These are phyloP conservation scores for Viola pubescens DNA, from an alignment of 441 rosid genomes.

Conservation along the genomic window DNA sequence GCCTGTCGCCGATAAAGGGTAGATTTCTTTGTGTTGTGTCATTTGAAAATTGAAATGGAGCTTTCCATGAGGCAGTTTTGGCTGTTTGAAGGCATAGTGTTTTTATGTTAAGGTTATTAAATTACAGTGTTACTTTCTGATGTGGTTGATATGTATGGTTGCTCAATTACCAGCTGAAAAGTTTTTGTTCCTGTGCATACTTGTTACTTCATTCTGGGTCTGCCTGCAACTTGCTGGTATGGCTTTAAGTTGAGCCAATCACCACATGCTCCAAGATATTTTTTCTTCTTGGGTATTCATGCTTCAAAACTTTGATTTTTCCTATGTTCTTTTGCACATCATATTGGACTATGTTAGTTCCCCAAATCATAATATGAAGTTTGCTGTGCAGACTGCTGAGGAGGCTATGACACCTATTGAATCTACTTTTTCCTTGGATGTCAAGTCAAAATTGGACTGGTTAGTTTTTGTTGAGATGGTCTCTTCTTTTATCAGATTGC, in stretches of 20 bases:
- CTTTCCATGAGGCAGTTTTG: no score
- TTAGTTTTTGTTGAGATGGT: slow-evolving; percentile 22
- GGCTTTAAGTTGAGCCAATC: not conserved
- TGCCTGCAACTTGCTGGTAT: not conserved
- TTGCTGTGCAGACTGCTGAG: slow-evolving; percentile 71
- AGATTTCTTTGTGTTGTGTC: no score
- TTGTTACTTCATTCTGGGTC: not conserved
- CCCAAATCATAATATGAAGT: slow-evolving; percentile 4
- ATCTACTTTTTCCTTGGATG: slow-evolving; percentile 86
- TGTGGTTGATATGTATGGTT: not conserved
- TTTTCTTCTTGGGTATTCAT: slow-evolving; percentile 6
- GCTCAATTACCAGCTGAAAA: slow-evolving; percentile 7
- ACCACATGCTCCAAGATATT: slow-evolving; percentile 2
- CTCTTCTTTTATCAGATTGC: not conserved
- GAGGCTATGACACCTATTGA: slow-evolving; percentile 99
- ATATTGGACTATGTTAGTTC: not conserved
- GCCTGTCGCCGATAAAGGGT: not conserved
- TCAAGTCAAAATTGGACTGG: slow-evolving; percentile 90
- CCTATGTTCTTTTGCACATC: no score
- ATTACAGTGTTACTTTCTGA: not conserved
- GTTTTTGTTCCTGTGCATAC: not conserved
- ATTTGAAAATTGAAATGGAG: no score
- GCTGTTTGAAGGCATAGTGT: no score
- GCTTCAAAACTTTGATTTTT: not conserved
- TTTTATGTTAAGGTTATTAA: no score